Conservation (phyloP, 139 green algal genomes). For the Chara braunii region DNA sequence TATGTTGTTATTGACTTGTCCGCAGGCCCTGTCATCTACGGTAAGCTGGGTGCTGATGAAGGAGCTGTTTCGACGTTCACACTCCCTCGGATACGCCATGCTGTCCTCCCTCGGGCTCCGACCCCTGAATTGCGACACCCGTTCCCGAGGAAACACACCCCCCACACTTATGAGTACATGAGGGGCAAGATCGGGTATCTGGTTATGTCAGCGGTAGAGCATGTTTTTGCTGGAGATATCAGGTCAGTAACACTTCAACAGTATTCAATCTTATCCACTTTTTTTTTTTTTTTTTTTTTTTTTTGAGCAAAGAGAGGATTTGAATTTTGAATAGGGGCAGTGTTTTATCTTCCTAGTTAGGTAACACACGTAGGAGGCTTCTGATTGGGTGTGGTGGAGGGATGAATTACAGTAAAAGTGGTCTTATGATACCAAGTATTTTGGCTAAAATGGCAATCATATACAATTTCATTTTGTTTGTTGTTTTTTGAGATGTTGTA, state of each 20-base stretch:
- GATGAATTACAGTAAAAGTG: background rate
- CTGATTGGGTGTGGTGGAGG: background rate
- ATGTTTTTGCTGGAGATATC: constrained; percentile 41
- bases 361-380: too few species aligned
- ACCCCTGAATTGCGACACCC: background rate
- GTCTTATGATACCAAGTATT: background rate
- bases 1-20: constrained; percentile 40
- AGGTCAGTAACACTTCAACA: constrained; percentile 15
- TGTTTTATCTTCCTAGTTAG: too few species aligned
- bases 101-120: constrained; percentile 1
- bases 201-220: constrained; percentile 26
- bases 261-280: too few species aligned
- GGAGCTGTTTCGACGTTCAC: background rate
- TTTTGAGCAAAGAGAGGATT: background rate
- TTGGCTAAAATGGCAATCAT: background rate
- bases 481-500: constrained; percentile 32
- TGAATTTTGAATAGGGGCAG: too few species aligned
- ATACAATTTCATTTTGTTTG: background rate
- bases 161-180: constrained; percentile 16
- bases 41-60: background rate
- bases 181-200: constrained; percentile 14
- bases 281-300: background rate
- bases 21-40: constrained; percentile 21
- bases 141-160: background rate
- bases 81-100: constrained; percentile 9